Percentiles rank a stretch among this genome's conserved stretches.
Evolutionary conservation across 2,329 filamentous ascomycete species (phyloP).

Genomic region (Colletotrichum sp.): DNA sequence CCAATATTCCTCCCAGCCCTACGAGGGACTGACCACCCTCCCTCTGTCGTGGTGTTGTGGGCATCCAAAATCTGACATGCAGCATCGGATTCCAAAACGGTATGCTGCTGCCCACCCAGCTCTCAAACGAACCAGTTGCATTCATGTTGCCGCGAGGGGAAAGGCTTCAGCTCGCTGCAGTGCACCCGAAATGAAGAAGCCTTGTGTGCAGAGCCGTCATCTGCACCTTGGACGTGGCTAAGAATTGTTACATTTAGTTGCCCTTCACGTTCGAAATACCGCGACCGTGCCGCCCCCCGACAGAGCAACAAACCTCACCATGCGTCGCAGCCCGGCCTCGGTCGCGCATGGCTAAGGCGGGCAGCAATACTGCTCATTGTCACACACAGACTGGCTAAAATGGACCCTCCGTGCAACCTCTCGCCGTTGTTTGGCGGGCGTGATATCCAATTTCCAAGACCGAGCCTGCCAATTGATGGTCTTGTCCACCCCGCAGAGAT

Average conservation of each 20-base stretch:
- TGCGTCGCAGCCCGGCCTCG: not conserved
- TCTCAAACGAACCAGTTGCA: slow-evolving; percentile 4
- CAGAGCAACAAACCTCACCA: not conserved
- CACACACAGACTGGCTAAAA: not conserved
- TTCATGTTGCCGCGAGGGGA: not conserved
- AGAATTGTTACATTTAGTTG: not conserved
- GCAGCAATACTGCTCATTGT: not conserved
- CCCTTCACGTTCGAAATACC: not conserved
- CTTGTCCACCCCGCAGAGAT: not conserved
- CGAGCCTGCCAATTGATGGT: slow-evolving; percentile 9
- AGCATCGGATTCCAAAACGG: slow-evolving; percentile 16
- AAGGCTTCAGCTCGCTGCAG: slow-evolving; percentile 7
- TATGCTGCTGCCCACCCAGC: not conserved
- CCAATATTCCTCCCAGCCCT: slow-evolving; percentile 17
- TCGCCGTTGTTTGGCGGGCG: not conserved
- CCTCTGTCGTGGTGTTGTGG: not conserved
- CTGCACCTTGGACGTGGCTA: slow-evolving; percentile 10
- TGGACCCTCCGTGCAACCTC: not conserved
- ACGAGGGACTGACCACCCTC: slow-evolving; percentile 7
- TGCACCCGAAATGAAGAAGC: not conserved
- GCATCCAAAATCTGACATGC: slow-evolving; percentile 17
- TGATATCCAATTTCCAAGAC: not conserved
- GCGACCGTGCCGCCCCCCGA: slow-evolving; percentile 3
- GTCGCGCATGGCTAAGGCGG: not conserved
- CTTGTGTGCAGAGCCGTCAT: not conserved